These are phyloP conservation scores for Leishmania mexicana DNA, from an alignment of 208 protist species.

Conservation along the genomic window DNA sequence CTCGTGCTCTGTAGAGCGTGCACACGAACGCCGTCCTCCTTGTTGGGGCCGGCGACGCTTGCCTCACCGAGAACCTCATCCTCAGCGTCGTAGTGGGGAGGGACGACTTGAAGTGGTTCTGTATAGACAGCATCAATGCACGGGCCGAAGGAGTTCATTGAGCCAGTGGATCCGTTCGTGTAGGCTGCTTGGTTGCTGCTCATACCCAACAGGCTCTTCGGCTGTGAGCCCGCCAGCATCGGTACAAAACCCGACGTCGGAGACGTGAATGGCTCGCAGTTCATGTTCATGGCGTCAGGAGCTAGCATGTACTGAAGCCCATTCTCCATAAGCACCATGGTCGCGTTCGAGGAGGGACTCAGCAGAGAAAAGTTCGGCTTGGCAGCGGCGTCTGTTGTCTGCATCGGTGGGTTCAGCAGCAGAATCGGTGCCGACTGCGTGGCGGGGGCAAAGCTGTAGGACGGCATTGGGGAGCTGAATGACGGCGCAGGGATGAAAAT, in stretches of 20 bases:
- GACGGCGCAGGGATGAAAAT: conserved; percentile 41
- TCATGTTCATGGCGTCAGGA: conserved; percentile 37
- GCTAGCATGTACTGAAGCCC: conserved; percentile 48
- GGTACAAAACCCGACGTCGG: background rate
- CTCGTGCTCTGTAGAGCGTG: conserved; percentile 8
- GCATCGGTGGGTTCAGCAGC: background rate
- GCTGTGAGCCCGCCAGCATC: conserved; percentile 4
- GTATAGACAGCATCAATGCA: background rate
- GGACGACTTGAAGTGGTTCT: background rate
- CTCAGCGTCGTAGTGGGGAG: background rate
- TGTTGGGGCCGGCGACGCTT: background rate
- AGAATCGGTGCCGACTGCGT: conserved; percentile 18
- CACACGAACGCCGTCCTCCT: conserved; percentile 11
- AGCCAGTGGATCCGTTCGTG: background rate
- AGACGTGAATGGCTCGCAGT: conserved; percentile 1
- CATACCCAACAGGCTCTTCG: conserved; percentile 2
- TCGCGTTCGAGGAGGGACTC: conserved; percentile 17
- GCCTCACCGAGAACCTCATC: conserved; percentile 17
- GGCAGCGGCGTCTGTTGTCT: background rate
- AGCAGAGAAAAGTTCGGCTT: conserved; percentile 13
- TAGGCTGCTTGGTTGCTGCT: conserved; percentile 6
- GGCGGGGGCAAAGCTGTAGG: conserved; percentile 4
- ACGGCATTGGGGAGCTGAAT: conserved; percentile 13
- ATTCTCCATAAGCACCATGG: conserved; percentile 36
- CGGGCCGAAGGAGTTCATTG: background rate